Percentiles rank a stretch among this genome's conserved stretches.
These are phyloP conservation scores for Schizonepeta tenuifolia DNA, from an alignment of 257 asterid species.

Conservation along the genomic window DNA sequence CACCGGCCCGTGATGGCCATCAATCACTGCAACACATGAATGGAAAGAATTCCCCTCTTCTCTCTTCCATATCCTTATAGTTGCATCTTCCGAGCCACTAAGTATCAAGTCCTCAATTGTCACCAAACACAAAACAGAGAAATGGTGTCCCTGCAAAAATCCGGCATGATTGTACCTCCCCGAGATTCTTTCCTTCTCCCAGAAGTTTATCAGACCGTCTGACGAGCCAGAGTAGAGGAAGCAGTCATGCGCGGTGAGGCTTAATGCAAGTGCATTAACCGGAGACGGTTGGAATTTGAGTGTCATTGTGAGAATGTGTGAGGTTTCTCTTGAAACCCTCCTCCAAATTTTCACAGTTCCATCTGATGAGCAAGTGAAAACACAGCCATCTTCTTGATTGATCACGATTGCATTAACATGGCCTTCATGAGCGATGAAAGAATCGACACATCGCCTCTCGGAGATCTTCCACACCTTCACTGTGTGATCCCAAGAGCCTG, in stretches of 20 bases:
- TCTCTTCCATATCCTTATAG: conserved; percentile 72
- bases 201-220: conserved; percentile 70
- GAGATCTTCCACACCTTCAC: conserved; percentile 68
- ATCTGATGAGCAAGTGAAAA: conserved; percentile 69
- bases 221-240: conserved; percentile 74
- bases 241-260: conserved; percentile 30
- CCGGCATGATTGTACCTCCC: conserved; percentile 73
- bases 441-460: conserved; percentile 52
- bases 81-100: conserved; percentile 82
- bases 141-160: conserved; percentile 69
- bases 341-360: conserved; percentile 76
- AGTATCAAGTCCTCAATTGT: conserved; percentile 54
- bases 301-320: conserved; percentile 68
- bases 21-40: conserved; percentile 66
- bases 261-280: conserved; percentile 57
- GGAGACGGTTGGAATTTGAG: conserved; percentile 73
- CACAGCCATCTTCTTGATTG: conserved; percentile 63
- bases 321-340: conserved; percentile 51
- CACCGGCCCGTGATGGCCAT: conserved; percentile 82
- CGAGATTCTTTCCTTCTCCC: conserved; percentile 69
- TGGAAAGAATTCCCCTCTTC: conserved; percentile 62
- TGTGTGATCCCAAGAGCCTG: conserved; percentile 72
- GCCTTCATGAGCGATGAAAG: conserved; percentile 69
- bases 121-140: conserved; percentile 65
- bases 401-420: conserved; percentile 57